Base-by-base conservation (phyloP, 2,329 filamentous ascomycete species). In the Uncinocarpus reesii region DNA sequence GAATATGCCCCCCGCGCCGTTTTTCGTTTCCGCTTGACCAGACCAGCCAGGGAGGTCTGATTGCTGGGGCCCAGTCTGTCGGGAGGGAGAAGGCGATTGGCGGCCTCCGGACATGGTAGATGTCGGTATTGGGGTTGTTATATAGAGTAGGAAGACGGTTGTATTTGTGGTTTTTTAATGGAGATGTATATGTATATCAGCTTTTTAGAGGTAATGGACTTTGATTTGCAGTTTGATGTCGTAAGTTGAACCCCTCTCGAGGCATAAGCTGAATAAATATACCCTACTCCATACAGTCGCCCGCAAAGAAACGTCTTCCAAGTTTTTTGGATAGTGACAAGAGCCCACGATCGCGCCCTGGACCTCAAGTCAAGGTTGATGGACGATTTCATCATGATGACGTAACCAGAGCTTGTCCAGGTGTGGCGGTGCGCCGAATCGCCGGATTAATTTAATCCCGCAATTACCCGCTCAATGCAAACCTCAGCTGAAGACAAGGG, bases 81-180 rank as follows among this genome's bases (percentile, higher is more conserved):
- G 62, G 70, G 85, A 80, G 23, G 85, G 84, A 45, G 80, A 71
- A 53, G 87, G 88, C 26, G 87, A 94, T 69, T 94, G 77, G 62
- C 81, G 81, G 64, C 85, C 84, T 67, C 77, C 67, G 58, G 84
- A 81, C 83, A 87, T 86, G 60, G 35, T 50, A 6, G 26, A 11
- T n/a, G n/a, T n/a, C n/a, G 26, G 6, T 11, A 6, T 28, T 28
- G 37, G 3, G 63, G 56, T 52, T 52, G 55, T 57, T n/a, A n/a
- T n/a, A n/a, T n/a, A n/a, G n/a, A n/a, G n/a, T n/a, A n/a, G n/a
- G n/a, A n/a, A n/a, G n/a, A n/a, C n/a, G n/a, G n/a, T n/a, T n/a
- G n/a, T n/a, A n/a, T n/a, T n/a, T n/a, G n/a, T n/a, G n/a, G n/a
- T n/a, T n/a, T n/a, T n/a, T n/a, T n/a, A n/a, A n/a, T n/a, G n/a